These are phyloP conservation scores for Adiantum capillusveneris DNA, from an alignment of 75 land plant species.

Conservation along the genomic window DNA sequence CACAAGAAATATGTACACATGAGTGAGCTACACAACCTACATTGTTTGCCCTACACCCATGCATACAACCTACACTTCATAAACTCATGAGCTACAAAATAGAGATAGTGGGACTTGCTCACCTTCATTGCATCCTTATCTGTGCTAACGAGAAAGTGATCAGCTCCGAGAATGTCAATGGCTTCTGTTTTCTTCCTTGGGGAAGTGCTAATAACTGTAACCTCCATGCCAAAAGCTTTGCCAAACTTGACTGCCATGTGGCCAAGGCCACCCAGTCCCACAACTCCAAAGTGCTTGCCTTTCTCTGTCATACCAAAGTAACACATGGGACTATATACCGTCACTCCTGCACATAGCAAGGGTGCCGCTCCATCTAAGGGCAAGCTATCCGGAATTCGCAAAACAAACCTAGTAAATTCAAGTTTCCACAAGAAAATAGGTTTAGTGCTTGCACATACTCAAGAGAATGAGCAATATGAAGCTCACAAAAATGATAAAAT, in stretches of 20 bases:
- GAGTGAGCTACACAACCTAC: constrained; percentile 5
- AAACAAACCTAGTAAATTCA: constrained; percentile 19
- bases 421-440: not conserved
- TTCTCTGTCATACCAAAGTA: constrained; percentile 21
- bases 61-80: not conserved
- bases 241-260: constrained; percentile 34
- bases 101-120: not conserved
- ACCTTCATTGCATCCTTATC: constrained; percentile 49
- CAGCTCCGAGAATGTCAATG: constrained; percentile 43
- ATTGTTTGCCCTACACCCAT: not conserved
- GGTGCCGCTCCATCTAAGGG: constrained; percentile 41
- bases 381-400: constrained; percentile 30
- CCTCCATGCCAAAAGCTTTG: constrained; percentile 39
- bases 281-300: constrained; percentile 33
- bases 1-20: too few relatives aligned
- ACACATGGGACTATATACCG: too few relatives aligned
- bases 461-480: not conserved
- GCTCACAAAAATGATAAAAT: too few relatives aligned
- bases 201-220: constrained; percentile 65
- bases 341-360: constrained; percentile 38
- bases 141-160: constrained; percentile 52
- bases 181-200: constrained; percentile 55
- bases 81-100: not conserved
- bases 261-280: constrained; percentile 28
- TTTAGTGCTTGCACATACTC: not conserved